Conservation (phyloP, 495 filamentous ascomycete species). For the Jackrogersella minutella region DNA sequence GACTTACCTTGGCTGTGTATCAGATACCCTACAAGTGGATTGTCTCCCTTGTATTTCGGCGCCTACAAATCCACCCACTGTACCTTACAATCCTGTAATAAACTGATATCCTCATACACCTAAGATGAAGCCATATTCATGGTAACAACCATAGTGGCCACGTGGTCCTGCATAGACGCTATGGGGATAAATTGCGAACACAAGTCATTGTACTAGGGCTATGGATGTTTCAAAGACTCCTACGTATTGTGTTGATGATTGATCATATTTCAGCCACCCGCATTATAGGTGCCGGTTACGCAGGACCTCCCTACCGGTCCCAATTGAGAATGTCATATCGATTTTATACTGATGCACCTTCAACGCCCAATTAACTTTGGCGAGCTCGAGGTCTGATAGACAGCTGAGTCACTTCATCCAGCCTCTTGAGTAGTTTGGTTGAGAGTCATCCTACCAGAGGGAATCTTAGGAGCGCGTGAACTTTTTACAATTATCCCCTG, state of each 20-base stretch:
- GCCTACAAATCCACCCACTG: too few species aligned
- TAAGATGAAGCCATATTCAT: conserved; percentile 7
- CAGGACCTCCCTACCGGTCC: conserved; percentile 15
- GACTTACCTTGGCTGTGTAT: conserved; percentile 5
- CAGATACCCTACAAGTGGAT: background rate
- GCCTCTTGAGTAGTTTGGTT: background rate
- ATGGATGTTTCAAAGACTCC: conserved; percentile 26
- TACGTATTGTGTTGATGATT: conserved; percentile 15
- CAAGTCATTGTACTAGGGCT: conserved; percentile 17
- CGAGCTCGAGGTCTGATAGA: background rate
- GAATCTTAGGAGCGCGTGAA: conserved; percentile 10
- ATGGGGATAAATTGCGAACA: conserved; percentile 8
- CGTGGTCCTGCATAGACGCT: conserved; percentile 34
- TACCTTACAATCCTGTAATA: background rate
- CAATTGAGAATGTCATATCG: conserved; percentile 17
- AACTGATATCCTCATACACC: conserved; percentile 13
- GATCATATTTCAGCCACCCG: conserved; percentile 36
- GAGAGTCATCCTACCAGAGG: conserved; percentile 9
- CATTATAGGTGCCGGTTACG: conserved; percentile 10
- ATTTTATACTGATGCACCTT: conserved; percentile 3
- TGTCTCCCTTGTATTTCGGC: background rate
- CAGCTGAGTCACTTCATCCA: background rate
- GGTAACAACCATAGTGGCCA: conserved; percentile 14
- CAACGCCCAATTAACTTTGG: conserved; percentile 9
- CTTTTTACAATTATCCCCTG: background rate